Base-by-base conservation (phyloP, 352 stramenopile species). In the Phytophthora sansomeana region DNA sequence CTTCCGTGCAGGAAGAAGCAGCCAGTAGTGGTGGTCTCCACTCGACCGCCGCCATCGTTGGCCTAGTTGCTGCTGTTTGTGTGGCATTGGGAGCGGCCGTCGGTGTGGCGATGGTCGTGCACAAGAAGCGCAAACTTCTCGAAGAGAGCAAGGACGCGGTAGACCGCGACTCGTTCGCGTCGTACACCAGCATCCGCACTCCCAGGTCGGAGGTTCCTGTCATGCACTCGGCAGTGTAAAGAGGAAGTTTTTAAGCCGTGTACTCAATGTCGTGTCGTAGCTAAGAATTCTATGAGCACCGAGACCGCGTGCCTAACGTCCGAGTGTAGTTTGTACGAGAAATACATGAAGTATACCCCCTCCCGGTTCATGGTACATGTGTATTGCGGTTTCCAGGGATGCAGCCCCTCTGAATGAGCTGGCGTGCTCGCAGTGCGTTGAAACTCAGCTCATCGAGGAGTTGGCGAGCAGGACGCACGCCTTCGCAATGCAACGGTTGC, bases 71-170 rank as follows among this genome's bases (percentile, higher is more conserved):
- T 48, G 60, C 60, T 3, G 50, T 63, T 19, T 67, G 61, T 54
- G 48, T 72, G 11, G 50, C 38, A 39, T 41, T 71, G 26, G 67
- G 61, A 21, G 38, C 44, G 5, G 46, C 48, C 17, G 51, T 71
- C 17, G 61, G 42, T 8, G 55, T 75, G 39, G 38, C 39, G 1
- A 33, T 71, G 21, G 43, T 48, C 16, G 43, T 72, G 42, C 61
- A 57, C 42, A 75, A 47, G 39, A 75, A 72, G 35, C 67, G 61
- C 24, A 71, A 68, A 63, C 46, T 67, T n/a, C 50, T 72, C 14
- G 36, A 75, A 59, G 50, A 59, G 53, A 21, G 41, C 14, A 75
- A 75, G 50, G 49, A 46, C 35, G 26, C 41, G 24, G 67, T 64
- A 14, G 49, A 64, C 50, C 43, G 59, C 26, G 47, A 41, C 29